Evolutionary conservation across 208 protist genomes (phyloP), one percentile per base, ranked within the genome.

Genomic region (Trypanosoma boissoni): DNA sequence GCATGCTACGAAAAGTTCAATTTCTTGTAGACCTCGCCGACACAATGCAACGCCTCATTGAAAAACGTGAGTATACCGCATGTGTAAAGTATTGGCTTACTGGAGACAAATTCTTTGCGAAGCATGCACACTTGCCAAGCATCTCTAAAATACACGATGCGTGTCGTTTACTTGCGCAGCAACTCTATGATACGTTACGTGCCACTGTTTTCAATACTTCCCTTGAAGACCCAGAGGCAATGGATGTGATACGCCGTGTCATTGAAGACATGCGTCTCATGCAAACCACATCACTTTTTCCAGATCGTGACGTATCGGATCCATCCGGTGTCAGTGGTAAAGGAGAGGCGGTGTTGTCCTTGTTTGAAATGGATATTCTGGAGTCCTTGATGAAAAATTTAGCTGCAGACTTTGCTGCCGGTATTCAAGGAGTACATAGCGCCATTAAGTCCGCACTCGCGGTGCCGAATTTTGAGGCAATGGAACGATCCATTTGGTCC

Each of bases 191-290:
- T 28, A 58, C 64, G 9, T 76, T 95, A 44, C 77, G 83, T 52
- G 67, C 72, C 10, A 81, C 68, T 55, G 81, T 95, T 66, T 78
- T 69, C 55, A 64, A 60, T 46, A 71, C 73, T 48, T 68, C 79
- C n/a, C 69, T 95, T 31, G 82, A 92, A 46, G 80, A 90, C 61
- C 78, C 80, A 2, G 85, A 91, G 44, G 79, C 82, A 20, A 88
- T 92, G 78, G 83, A 92, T 46, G 56, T 65, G 28, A 83, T 89
- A 20, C 84, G 77, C 44, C 37, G 70, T 48, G 75, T 80, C 43
- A 78, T 92, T 14, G 84, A 91, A 48, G 64, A 87, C 67, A 64
- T 95, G 51, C 84, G 88, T n/a, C 74, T 89, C 29, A 69, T 95
- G 58, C 85, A 80, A 24, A 73, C 81, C 21, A 94, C 83, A 1